Percentiles rank a stretch among this genome's conserved stretches.
Evolutionary conservation across 306 rosid genomes (phyloP).

Genomic region (Pueraria montana): DNA sequence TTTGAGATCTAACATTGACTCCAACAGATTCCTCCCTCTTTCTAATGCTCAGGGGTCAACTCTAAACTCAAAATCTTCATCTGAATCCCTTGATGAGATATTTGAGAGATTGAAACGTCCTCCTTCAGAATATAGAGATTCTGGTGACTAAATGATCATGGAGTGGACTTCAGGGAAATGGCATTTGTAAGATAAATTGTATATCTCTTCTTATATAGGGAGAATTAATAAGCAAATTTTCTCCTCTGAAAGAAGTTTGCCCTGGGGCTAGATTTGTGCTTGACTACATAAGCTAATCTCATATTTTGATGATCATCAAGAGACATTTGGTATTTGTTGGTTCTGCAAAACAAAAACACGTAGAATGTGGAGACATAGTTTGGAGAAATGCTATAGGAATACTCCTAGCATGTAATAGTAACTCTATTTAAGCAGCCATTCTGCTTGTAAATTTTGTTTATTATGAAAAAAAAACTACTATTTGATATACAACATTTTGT

Average conservation of each 20-base stretch:
- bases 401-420: constrained; percentile 17
- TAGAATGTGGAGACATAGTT: background rate
- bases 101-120: constrained; percentile 83
- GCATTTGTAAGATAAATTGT: constrained; percentile 45
- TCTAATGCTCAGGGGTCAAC: constrained; percentile 58
- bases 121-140: constrained; percentile 52
- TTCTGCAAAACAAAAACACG: background rate
- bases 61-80: constrained; percentile 58
- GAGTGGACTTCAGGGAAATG: constrained; percentile 45
- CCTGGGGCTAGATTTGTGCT: constrained; percentile 23
- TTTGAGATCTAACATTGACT: constrained; percentile 72
- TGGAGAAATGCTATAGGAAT: constrained; percentile 3
- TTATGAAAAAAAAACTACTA: background rate
- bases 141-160: constrained; percentile 53
- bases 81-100: constrained; percentile 88
- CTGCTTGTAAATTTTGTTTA: constrained; percentile 22
- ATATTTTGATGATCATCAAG: background rate
- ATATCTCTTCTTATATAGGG: background rate
- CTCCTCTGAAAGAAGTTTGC: constrained; percentile 23
- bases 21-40: constrained; percentile 70
- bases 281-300: background rate
- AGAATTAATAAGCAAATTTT: background rate
- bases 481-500: background rate
- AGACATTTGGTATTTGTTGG: constrained; percentile 1
- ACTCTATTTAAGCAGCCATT: background rate